These are phyloP conservation scores for Backusella mclennaniae DNA, from an alignment of 192 early-diverging fungal genomes.

Conservation along the genomic window DNA sequence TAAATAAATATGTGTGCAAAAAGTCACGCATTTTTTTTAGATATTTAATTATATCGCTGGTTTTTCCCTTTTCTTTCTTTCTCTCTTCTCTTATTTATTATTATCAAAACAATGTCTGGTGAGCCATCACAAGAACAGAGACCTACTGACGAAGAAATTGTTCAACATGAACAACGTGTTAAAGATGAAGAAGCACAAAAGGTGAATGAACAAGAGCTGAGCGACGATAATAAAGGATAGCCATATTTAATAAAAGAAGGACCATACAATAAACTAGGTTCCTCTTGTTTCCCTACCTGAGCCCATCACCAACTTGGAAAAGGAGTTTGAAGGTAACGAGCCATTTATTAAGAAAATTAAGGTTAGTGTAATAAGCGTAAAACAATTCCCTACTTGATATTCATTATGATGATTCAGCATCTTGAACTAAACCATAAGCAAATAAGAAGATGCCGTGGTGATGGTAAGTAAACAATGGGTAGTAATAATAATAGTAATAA, in stretches of 20 bases:
- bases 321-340: conserved; percentile 53
- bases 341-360: conserved; percentile 51
- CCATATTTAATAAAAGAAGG: background rate
- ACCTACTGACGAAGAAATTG: conserved; percentile 43
- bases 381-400: background rate
- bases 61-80: background rate
- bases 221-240: too few relatives aligned
- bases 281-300: conserved; percentile 54
- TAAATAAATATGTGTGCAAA: background rate
- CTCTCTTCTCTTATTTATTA: background rate
- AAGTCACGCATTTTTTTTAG: background rate
- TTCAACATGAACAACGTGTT: conserved; percentile 46
- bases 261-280: conserved; percentile 12
- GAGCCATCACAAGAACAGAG: background rate
- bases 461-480: conserved; percentile 39
- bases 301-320: conserved; percentile 40
- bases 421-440: conserved; percentile 40
- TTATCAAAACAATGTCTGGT: background rate
- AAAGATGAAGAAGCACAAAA: conserved; percentile 58
- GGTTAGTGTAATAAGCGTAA: conserved; percentile 20
- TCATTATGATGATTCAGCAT: conserved; percentile 35
- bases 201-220: conserved; percentile 9
- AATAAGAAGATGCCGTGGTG: conserved; percentile 57
- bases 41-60: too few relatives aligned
- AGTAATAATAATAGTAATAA: background rate